phyloP scores from a whole-genome alignment of 1,284 basidiomycete genomes.

The Apiotrichum brassicae region DNA sequence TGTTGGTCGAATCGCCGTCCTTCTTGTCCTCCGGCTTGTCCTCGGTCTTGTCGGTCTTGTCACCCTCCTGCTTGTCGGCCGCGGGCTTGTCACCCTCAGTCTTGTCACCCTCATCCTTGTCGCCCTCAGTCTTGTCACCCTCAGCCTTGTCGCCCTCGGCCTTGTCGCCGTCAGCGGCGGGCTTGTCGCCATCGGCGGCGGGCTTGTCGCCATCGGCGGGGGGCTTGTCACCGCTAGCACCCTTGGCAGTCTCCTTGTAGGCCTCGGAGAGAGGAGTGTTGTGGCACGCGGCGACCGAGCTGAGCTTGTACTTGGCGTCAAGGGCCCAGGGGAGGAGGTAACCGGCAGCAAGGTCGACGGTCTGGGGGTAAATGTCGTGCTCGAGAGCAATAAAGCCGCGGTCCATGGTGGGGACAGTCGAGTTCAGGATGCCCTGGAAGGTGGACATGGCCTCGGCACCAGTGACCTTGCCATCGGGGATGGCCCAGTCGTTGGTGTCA shows the following conservation, averaged over 20 bases:
- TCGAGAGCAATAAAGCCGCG: conserved; percentile 79
- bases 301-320: conserved; percentile 54
- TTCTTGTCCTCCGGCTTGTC: no score
- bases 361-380: conserved; percentile 78
- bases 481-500: conserved; percentile 80
- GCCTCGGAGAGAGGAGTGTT: conserved; percentile 46
- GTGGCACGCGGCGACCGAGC: conserved; percentile 61
- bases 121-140: no score
- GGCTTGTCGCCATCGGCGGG: no score
- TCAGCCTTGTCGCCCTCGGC: no score
- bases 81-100: no score
- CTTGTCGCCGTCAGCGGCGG: no score
- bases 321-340: conserved; percentile 69
- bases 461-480: conserved; percentile 62
- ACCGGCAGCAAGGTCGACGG: conserved; percentile 79
- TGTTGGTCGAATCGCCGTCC: no score
- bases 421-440: conserved; percentile 47
- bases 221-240: no score
- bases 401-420: conserved; percentile 37
- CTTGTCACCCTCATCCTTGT: no score
- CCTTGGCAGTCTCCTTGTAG: conserved; percentile 49
- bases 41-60: no score
- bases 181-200: no score
- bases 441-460: conserved; percentile 55
- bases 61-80: no score